Percentiles rank a stretch among this genome's conserved stretches.
Conservation (phyloP, 371 early-diverging fungal genomes). For the Fennellomyces sp. region DNA sequence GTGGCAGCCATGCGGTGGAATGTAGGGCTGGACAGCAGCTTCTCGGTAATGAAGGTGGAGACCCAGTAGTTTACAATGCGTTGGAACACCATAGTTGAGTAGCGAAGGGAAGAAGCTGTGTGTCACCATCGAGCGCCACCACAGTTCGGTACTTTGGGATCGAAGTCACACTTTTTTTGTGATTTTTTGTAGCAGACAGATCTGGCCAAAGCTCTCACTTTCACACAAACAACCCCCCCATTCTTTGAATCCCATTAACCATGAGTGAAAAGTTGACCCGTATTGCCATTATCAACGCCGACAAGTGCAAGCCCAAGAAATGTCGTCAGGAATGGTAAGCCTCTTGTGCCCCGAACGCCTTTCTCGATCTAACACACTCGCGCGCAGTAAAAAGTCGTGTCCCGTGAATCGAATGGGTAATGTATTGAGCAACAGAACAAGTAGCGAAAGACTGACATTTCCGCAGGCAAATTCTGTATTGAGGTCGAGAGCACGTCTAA, state of each 20-base stretch:
- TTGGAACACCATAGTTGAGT: constrained; percentile 41
- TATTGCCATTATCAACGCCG: constrained; percentile 96
- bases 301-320: constrained; percentile 99
- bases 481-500: constrained; percentile 86
- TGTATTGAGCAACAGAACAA: too few species aligned
- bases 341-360: background rate
- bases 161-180: constrained; percentile 1
- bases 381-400: constrained; percentile 80
- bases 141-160: too few species aligned
- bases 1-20: constrained; percentile 53
- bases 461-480: constrained; percentile 98
- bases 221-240: constrained; percentile 1
- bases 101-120: too few species aligned
- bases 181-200: background rate
- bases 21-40: constrained; percentile 46
- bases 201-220: background rate
- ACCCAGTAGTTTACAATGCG: constrained; percentile 52
- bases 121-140: too few species aligned
- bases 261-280: constrained; percentile 85
- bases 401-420: constrained; percentile 88
- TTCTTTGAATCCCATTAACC: constrained; percentile 4
- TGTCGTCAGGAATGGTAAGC: constrained; percentile 98
- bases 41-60: constrained; percentile 49
- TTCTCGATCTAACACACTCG: constrained; percentile 1
- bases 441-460: too few species aligned